These are phyloP conservation scores for Tricholomella constricta DNA, from an alignment of 768 basidiomycete genomes.

Conservation along the genomic window DNA sequence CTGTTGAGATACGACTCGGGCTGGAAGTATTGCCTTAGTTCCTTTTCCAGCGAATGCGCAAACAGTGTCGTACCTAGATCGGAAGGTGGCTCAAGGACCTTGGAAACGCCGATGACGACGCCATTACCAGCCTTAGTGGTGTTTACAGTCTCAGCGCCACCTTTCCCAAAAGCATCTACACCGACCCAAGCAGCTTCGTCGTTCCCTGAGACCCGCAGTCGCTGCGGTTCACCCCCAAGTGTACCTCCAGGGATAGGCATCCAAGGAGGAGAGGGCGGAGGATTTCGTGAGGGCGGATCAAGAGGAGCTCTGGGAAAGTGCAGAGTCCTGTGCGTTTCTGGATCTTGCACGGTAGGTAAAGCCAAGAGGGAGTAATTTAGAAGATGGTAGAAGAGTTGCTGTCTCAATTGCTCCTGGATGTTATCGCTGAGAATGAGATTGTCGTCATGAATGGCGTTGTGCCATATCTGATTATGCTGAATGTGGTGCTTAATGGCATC, in stretches of 20 bases:
- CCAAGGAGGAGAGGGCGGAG: constrained; percentile 83
- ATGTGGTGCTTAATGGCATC: constrained; percentile 71
- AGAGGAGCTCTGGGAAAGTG: constrained; percentile 65
- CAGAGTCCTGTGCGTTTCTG: constrained; percentile 57
- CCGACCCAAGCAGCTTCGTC: constrained; percentile 59
- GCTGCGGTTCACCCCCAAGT: constrained; percentile 80
- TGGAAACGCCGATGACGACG: constrained; percentile 69
- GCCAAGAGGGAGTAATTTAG: constrained; percentile 74
- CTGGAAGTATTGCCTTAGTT: constrained; percentile 37
- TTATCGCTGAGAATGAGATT: constrained; percentile 62
- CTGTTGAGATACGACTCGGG: constrained; percentile 58
- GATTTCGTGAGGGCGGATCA: constrained; percentile 65
- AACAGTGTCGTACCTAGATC: constrained; percentile 61
- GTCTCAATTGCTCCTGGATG: constrained; percentile 78
- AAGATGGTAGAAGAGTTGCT: constrained; percentile 93
- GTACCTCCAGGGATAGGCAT: constrained; percentile 81
- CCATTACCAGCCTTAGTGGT: constrained; percentile 70
- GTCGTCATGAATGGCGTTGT: constrained; percentile 39
- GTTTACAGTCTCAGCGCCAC: constrained; percentile 68
- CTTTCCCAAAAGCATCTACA: constrained; percentile 78
- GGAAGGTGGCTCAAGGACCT: constrained; percentile 73
- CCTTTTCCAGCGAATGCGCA: constrained; percentile 1
- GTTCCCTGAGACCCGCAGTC: constrained; percentile 62
- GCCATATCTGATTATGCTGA: constrained; percentile 37
- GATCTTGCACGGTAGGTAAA: constrained; percentile 41